Evolutionary conservation across 352 stramenopile species (phyloP).

Genomic region (Blastocystis sp.): DNA sequence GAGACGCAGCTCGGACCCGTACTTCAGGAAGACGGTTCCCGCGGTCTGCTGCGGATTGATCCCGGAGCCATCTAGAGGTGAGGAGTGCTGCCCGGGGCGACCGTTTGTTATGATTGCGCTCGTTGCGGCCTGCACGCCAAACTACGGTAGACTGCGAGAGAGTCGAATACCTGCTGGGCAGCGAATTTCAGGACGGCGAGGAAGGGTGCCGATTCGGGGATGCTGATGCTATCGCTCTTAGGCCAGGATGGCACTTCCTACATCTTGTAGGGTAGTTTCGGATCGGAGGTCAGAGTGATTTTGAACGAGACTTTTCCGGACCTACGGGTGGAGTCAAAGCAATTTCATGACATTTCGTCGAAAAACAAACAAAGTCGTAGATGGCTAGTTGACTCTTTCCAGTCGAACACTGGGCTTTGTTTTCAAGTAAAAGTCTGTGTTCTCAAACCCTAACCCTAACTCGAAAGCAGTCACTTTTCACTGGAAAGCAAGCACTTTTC

Average conservation of each 20-base stretch:
- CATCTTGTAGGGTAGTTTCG: slow-evolving; percentile 75
- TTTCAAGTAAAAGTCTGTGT: neutral
- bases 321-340: neutral
- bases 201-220: slow-evolving; percentile 75
- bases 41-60: slow-evolving; percentile 77
- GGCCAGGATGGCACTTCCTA: neutral
- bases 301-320: slow-evolving; percentile 75
- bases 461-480: too few relatives aligned
- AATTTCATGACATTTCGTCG: neutral
- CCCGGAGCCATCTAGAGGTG: slow-evolving; percentile 71
- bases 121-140: slow-evolving; percentile 72
- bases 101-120: slow-evolving; percentile 80
- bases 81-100: slow-evolving; percentile 55
- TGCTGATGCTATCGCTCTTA: slow-evolving; percentile 65
- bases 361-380: neutral
- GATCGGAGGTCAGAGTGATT: slow-evolving; percentile 77
- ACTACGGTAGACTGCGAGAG: slow-evolving; percentile 64
- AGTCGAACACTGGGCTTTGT: too few relatives aligned
- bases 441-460: too few relatives aligned
- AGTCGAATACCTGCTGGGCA: slow-evolving; percentile 69
- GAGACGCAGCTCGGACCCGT: slow-evolving; percentile 74
- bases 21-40: slow-evolving; percentile 76
- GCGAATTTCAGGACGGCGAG: slow-evolving; percentile 77
- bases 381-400: too few relatives aligned
- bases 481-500: too few relatives aligned